Percentiles rank a stretch among this genome's conserved stretches.
These are phyloP conservation scores for Cokeromyces recurvatus DNA, from an alignment of 371 early-diverging fungal genomes.

Conservation along the genomic window DNA sequence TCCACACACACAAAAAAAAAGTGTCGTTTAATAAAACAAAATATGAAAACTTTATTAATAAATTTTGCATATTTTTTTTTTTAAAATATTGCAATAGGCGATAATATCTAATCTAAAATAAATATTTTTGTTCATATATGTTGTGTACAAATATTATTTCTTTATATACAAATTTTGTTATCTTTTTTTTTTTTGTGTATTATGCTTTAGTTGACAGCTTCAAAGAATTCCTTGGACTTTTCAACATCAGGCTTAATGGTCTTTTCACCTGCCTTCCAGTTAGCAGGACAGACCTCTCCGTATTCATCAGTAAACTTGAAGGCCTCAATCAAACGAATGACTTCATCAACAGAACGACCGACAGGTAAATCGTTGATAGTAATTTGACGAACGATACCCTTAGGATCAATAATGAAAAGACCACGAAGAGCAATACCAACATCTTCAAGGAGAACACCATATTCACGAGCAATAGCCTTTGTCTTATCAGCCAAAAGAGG, in stretches of 20 bases:
- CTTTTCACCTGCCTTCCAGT: conserved; percentile 79
- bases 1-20: too few relatives aligned
- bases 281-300: conserved; percentile 79
- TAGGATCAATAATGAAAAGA: conserved; percentile 77
- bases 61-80: too few relatives aligned
- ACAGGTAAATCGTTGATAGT: conserved; percentile 68
- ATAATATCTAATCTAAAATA: too few relatives aligned
- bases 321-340: conserved; percentile 77
- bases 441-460: conserved; percentile 69
- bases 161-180: too few relatives aligned
- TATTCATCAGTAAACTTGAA: conserved; percentile 69
- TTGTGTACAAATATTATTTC: too few relatives aligned
- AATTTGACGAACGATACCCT: conserved; percentile 52
- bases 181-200: too few relatives aligned
- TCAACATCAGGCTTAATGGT: conserved; percentile 68
- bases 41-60: too few relatives aligned
- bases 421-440: conserved; percentile 55
- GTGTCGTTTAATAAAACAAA: too few relatives aligned
- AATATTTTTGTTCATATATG: too few relatives aligned
- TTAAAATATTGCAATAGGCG: too few relatives aligned
- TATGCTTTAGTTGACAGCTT: conserved; percentile 15
- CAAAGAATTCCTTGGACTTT: conserved; percentile 77
- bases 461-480: conserved; percentile 63
- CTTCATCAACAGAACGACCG: conserved; percentile 74
- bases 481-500: conserved; percentile 72